Conservation (phyloP, 495 filamentous ascomycete genomes). For the Trichoderma asperelloides region DNA sequence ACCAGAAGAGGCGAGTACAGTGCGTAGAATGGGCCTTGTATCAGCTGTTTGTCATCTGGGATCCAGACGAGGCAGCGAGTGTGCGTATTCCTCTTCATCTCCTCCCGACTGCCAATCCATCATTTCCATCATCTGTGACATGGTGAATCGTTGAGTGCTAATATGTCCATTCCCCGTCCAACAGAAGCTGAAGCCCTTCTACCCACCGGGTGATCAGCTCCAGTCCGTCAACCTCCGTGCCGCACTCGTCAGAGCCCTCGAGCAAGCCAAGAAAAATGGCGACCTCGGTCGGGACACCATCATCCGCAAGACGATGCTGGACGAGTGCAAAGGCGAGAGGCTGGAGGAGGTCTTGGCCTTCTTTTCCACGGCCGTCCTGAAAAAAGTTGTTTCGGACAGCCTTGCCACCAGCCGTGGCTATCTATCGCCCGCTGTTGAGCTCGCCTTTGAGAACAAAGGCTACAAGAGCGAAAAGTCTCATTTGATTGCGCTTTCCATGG, state of each 20-base stretch:
- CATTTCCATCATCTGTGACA: constrained; percentile 4
- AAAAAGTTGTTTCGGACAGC: constrained; percentile 47
- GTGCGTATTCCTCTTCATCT: constrained; percentile 30
- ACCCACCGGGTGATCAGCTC: constrained; percentile 75
- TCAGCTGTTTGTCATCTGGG: constrained; percentile 73
- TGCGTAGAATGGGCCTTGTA: constrained; percentile 79
- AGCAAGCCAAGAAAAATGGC: constrained; percentile 78
- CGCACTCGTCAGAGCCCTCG: constrained; percentile 68
- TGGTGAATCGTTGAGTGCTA: neutral
- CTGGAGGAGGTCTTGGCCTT: constrained; percentile 68
- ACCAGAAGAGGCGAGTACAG: constrained; percentile 69
- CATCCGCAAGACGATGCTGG: constrained; percentile 80
- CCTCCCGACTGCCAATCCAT: constrained; percentile 2
- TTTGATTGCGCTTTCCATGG: constrained; percentile 58
- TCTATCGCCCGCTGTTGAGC: constrained; percentile 42
- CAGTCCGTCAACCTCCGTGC: constrained; percentile 84
- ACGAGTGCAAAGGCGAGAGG: constrained; percentile 80
- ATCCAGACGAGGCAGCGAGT: constrained; percentile 60
- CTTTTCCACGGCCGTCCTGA: constrained; percentile 73
- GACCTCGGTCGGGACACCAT: constrained; percentile 67
- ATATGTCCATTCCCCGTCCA: constrained; percentile 11
- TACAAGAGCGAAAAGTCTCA: constrained; percentile 50
- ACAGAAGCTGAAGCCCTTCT: constrained; percentile 82
- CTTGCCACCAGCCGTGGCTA: constrained; percentile 20
- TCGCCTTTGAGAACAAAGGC: constrained; percentile 55